These are phyloP conservation scores for Mucor mucedo DNA, from an alignment of 371 early-diverging fungal genomes.

Conservation along the genomic window DNA sequence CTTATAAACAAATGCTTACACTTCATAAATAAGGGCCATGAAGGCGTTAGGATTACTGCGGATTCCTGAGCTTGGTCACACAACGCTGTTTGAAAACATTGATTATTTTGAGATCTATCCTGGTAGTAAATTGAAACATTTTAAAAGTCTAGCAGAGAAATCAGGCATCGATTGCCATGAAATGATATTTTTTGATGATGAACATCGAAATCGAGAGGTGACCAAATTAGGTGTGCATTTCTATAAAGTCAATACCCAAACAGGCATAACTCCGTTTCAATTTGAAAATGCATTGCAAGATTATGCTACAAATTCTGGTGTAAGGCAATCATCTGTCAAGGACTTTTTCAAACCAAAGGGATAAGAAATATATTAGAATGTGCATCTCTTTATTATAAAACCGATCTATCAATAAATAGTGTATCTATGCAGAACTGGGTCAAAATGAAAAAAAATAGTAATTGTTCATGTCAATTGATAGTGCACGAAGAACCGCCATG, in stretches of 20 bases:
- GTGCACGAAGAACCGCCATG: too few species aligned
- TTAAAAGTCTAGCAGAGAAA: conserved; percentile 37
- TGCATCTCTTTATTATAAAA: too few species aligned
- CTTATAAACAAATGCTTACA: neutral
- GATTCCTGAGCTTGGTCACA: conserved; percentile 31
- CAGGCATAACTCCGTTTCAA: conserved; percentile 39
- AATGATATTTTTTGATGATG: conserved; percentile 70
- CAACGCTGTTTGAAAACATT: conserved; percentile 34
- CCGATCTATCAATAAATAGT: too few species aligned
- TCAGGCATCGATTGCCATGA: conserved; percentile 47
- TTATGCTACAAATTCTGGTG: conserved; percentile 31
- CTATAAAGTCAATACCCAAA: conserved; percentile 28
- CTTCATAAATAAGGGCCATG: conserved; percentile 28
- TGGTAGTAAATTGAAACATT: conserved; percentile 49
- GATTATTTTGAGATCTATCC: conserved; percentile 55
- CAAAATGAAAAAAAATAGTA: too few species aligned
- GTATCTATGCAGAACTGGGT: too few species aligned
- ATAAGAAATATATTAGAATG: neutral
- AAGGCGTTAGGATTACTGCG: conserved; percentile 30
- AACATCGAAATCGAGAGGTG: conserved; percentile 51
- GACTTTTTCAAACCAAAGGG: conserved; percentile 5
- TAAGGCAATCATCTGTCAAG: conserved; percentile 31
- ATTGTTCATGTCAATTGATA: too few species aligned
- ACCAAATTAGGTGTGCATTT: conserved; percentile 45
- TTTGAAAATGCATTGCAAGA: conserved; percentile 35